phyloP scores from a whole-genome alignment of 1,284 basidiomycete genomes.

The Pseudozyma sp. region DNA sequence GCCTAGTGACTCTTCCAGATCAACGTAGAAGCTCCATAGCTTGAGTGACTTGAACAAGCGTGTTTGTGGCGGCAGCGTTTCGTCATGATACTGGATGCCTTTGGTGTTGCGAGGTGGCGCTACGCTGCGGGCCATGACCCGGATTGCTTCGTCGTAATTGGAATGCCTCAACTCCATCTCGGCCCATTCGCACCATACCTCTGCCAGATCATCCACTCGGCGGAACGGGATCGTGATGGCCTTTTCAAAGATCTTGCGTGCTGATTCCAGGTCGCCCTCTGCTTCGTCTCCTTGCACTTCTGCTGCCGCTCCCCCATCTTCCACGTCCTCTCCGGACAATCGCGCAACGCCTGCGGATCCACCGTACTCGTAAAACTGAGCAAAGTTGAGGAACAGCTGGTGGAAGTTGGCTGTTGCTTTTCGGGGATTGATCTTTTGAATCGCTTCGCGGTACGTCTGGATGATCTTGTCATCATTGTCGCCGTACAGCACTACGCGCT shows the following conservation, averaged over 20 bases:
- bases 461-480: constrained; percentile 94
- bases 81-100: constrained; percentile 89
- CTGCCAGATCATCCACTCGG: constrained; percentile 95
- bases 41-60: constrained; percentile 97
- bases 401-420: constrained; percentile 93
- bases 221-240: constrained; percentile 91
- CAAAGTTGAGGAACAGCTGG: constrained; percentile 92
- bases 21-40: constrained; percentile 98
- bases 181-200: constrained; percentile 99
- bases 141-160: constrained; percentile 93
- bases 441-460: constrained; percentile 88
- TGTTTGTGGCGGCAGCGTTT: constrained; percentile 86
- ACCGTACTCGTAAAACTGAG: constrained; percentile 96
- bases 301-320: constrained; percentile 72
- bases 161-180: constrained; percentile 97
- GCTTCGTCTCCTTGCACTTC: constrained; percentile 73
- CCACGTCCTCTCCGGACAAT: constrained; percentile 73
- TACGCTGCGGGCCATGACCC: constrained; percentile 94
- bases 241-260: constrained; percentile 91
- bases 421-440: constrained; percentile 88
- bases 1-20: constrained; percentile 95
- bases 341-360: constrained; percentile 71
- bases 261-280: constrained; percentile 83
- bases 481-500: constrained; percentile 91
- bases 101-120: constrained; percentile 84